phyloP scores from a whole-genome alignment of 2,329 filamentous ascomycete genomes.

The Pseudopithomyces chartarum region DNA sequence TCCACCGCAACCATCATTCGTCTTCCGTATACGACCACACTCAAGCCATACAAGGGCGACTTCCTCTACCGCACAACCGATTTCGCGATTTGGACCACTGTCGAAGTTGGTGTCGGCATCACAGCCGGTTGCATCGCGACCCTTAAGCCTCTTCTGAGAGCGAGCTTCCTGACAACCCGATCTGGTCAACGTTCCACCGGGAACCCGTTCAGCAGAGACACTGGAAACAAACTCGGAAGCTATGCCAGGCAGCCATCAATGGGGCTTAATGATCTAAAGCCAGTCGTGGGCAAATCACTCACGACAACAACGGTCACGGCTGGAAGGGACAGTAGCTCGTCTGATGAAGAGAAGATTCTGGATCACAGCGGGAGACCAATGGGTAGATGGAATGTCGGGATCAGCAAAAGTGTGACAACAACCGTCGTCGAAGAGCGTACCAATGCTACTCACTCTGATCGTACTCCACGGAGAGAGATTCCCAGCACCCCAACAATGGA shows the following conservation, averaged over 20 bases:
- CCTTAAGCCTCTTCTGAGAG: slow-evolving; percentile 54
- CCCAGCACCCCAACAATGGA: neutral
- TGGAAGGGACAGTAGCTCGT: slow-evolving; percentile 22
- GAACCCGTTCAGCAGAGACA: neutral
- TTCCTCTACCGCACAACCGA: slow-evolving; percentile 38
- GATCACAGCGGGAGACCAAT: slow-evolving; percentile 7
- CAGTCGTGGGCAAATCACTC: slow-evolving; percentile 19
- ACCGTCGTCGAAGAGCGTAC: slow-evolving; percentile 22
- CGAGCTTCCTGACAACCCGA: slow-evolving; percentile 5
- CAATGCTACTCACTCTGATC: slow-evolving; percentile 11
- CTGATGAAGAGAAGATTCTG: slow-evolving; percentile 28
- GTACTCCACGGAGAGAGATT: neutral
- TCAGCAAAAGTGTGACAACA: slow-evolving; percentile 24
- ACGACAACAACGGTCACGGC: slow-evolving; percentile 29
- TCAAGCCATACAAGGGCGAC: slow-evolving; percentile 33
- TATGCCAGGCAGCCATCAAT: neutral
- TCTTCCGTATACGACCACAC: slow-evolving; percentile 31
- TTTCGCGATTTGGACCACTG: slow-evolving; percentile 42
- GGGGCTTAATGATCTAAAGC: slow-evolving; percentile 22
- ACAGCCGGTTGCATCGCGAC: slow-evolving; percentile 58
- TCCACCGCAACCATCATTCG: slow-evolving; percentile 43
- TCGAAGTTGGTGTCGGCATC: slow-evolving; percentile 47
- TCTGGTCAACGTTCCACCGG: neutral
- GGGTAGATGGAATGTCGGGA: slow-evolving; percentile 16
- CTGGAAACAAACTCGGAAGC: slow-evolving; percentile 1